These are phyloP conservation scores for Leucogyrophana mollusca DNA, from an alignment of 768 basidiomycete genomes.

Conservation along the genomic window DNA sequence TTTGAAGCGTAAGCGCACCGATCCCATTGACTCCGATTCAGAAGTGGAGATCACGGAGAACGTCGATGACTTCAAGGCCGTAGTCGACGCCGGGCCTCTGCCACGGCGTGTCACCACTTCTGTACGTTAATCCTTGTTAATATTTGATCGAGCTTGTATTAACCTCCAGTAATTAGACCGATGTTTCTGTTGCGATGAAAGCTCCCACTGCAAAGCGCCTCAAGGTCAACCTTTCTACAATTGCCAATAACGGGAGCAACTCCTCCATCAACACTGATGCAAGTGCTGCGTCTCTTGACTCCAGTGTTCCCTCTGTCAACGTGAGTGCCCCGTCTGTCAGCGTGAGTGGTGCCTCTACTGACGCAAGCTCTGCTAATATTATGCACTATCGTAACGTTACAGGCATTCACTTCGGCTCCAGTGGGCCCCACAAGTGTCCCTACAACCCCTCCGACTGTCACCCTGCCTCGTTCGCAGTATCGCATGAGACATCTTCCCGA, in stretches of 20 bases:
- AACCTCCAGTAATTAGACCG: not conserved
- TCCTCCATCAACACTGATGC: too few relatives aligned
- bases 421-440: not conserved
- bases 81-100: not conserved
- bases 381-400: too few relatives aligned
- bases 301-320: too few relatives aligned
- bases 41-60: not conserved
- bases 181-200: not conserved
- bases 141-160: not conserved
- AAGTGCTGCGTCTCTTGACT: too few relatives aligned
- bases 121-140: not conserved
- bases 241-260: too few relatives aligned
- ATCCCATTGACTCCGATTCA: not conserved
- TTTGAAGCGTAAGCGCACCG: not conserved
- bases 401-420: too few relatives aligned
- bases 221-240: too few relatives aligned
- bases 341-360: too few relatives aligned
- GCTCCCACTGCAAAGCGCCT: too few relatives aligned
- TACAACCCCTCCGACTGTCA: not conserved
- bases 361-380: too few relatives aligned
- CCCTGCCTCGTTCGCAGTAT: not conserved
- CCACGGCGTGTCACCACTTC: not conserved
- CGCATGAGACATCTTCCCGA: not conserved
- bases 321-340: too few relatives aligned
- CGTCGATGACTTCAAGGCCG: not conserved